phyloP scores from a whole-genome alignment of 164 flowering plant genomes.

The Annona cherimola region DNA sequence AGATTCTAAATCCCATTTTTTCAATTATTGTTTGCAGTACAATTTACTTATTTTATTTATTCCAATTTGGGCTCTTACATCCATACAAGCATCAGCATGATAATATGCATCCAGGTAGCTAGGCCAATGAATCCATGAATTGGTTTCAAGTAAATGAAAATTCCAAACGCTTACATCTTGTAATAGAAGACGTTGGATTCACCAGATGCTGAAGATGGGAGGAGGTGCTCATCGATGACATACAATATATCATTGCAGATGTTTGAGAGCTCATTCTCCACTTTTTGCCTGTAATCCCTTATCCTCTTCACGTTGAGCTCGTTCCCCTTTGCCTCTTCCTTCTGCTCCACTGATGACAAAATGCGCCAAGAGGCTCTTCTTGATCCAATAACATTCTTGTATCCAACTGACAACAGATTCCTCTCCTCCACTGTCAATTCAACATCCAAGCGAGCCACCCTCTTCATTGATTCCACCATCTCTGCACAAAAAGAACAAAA shows the following conservation, averaged over 20 bases:
- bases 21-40: too few species aligned
- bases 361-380: slow-evolving; percentile 89
- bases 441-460: slow-evolving; percentile 60
- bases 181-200: slow-evolving; percentile 82
- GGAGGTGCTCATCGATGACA: slow-evolving; percentile 70
- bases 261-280: slow-evolving; percentile 77
- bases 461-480: slow-evolving; percentile 86
- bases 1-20: too few species aligned
- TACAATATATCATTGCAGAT: slow-evolving; percentile 69
- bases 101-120: too few species aligned
- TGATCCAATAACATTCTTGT: slow-evolving; percentile 89
- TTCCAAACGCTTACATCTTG: slow-evolving; percentile 59
- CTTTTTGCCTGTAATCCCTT: slow-evolving; percentile 67
- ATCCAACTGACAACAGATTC: slow-evolving; percentile 81
- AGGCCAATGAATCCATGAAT: background rate
- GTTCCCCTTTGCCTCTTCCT: slow-evolving; percentile 83
- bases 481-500: slow-evolving; percentile 35
- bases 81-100: too few species aligned
- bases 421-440: slow-evolving; percentile 85
- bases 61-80: too few species aligned
- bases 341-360: slow-evolving; percentile 88
- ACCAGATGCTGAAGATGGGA: slow-evolving; percentile 61
- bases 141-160: background rate
- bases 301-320: slow-evolving; percentile 65
- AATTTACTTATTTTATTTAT: too few species aligned